These are phyloP conservation scores for Lasiodiplodia theobromae DNA, from an alignment of 2,329 filamentous ascomycete species.

Conservation along the genomic window DNA sequence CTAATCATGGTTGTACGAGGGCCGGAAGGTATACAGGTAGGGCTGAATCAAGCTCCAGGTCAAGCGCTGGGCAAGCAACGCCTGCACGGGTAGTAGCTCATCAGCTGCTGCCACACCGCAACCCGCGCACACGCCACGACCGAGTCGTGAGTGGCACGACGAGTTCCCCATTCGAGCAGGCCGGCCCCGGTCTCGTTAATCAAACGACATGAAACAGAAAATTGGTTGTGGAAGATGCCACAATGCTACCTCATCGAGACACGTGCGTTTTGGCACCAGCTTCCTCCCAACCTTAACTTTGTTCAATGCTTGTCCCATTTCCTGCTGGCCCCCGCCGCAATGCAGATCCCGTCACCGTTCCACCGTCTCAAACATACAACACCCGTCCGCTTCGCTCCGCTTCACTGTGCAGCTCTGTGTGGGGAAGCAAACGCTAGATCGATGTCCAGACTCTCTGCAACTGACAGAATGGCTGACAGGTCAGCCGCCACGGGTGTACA, in stretches of 20 bases:
- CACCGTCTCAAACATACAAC: background rate
- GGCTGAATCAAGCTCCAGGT: conserved; percentile 22
- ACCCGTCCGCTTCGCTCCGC: background rate
- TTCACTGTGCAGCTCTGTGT: background rate
- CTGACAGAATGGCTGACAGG: background rate
- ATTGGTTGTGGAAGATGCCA: background rate
- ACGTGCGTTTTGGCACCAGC: background rate
- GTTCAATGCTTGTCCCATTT: background rate
- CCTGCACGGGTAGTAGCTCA: background rate
- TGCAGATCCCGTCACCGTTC: background rate
- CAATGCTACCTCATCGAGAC: conserved; percentile 11
- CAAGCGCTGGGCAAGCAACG: conserved; percentile 13
- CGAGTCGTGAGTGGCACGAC: background rate
- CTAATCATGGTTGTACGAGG: background rate
- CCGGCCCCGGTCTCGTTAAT: background rate
- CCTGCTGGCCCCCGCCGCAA: background rate
- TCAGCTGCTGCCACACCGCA: background rate
- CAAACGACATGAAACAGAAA: conserved; percentile 4
- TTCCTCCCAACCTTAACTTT: background rate
- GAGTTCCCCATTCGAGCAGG: conserved; percentile 8
- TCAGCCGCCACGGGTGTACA: background rate
- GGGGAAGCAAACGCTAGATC: background rate
- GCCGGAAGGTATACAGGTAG: background rate
- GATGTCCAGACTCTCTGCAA: background rate
- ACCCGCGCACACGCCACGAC: conserved; percentile 1